Base-by-base conservation (phyloP, 1,284 basidiomycete genomes). In the Microbotryum saponariae region DNA sequence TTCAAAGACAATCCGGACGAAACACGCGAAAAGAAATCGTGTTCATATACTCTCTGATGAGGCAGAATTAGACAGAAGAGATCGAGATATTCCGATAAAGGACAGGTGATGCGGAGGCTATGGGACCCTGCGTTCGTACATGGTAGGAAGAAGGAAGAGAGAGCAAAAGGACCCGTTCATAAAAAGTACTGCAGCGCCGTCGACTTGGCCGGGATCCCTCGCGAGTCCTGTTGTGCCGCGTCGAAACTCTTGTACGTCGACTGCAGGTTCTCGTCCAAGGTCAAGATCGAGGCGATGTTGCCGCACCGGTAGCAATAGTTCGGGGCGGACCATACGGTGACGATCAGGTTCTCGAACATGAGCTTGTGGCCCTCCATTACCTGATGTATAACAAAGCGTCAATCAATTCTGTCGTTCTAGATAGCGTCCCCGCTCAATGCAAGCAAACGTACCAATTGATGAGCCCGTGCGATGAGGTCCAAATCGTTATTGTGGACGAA, bases 271-370 rank as follows among this genome's bases (percentile, higher is more conserved):
- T 96, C 93, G 74, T 96, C 90, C 49, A 97, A 79, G 73, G 93
- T 88, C 23, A 96, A 79, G 70, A 97, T 92, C 23, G 88, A 91
- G 37, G 92, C 92, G 44, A 94, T 89, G 74, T 96, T 96, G 20
- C 91, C 92, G 73, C 91, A 94, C 86, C 91, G 80, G 77, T 98
- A 97, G 77, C 94, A 98, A 74, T 98, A 98, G 76, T 97, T 98
- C 4, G 93, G 94, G 1, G 93, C 96, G 72, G 89, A 92, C 93
- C 94, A 98, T 23, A 98, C 93, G 2, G 96, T 98, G 12, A 98
- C 96, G 69, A 98, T 94, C 46, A 85, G 87, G 63, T 84, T 81
- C 74, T 97, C 92, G 71, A 97, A 97, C 92, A 97, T 97, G 74
- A 94, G 82, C 77, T 97, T 97, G 79, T 89, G 97, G 6, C 94